Conservation (phyloP, 202 grass and related monocot species). For the Bolboschoenoplectus hybrid region DNA sequence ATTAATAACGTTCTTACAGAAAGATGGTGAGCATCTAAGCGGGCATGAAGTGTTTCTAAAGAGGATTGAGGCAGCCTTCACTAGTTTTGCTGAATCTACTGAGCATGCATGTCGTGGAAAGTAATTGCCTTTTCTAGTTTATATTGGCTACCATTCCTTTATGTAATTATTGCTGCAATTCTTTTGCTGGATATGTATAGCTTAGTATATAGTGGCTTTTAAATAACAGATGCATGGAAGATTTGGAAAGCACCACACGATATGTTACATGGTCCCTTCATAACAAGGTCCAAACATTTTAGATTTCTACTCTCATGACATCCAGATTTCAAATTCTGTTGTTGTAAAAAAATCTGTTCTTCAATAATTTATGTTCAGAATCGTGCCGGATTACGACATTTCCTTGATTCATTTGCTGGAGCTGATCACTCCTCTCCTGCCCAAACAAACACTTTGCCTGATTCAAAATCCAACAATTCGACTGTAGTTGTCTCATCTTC, state of each 20-base stretch:
- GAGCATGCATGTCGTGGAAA: constrained; percentile 76
- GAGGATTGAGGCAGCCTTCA: constrained; percentile 70
- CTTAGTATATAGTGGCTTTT: constrained; percentile 35
- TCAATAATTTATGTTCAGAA: constrained; percentile 51
- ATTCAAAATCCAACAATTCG: constrained; percentile 54
- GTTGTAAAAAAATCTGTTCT: not conserved
- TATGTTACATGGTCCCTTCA: constrained; percentile 99
- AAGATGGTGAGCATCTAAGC: constrained; percentile 74
- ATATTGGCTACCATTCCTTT: constrained; percentile 3
- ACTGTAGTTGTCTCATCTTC: constrained; percentile 47
- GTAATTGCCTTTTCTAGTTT: constrained; percentile 42
- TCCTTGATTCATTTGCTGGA: constrained; percentile 80
- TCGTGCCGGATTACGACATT: constrained; percentile 71
- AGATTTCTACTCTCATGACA: constrained; percentile 1
- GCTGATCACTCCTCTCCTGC: constrained; percentile 44
- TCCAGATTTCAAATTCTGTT: constrained; percentile 27
- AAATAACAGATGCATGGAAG: constrained; percentile 81
- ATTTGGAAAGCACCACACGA: constrained; percentile 87
- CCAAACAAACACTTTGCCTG: constrained; percentile 54
- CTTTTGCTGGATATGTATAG: constrained; percentile 29
- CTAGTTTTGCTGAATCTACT: constrained; percentile 81
- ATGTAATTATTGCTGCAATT: constrained; percentile 21
- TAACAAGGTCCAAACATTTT: constrained; percentile 65
- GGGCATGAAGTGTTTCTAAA: constrained; percentile 85
- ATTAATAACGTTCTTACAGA: constrained; percentile 61